These are phyloP conservation scores for Sarcodon sp. DNA, from an alignment of 768 basidiomycete genomes.

Conservation along the genomic window DNA sequence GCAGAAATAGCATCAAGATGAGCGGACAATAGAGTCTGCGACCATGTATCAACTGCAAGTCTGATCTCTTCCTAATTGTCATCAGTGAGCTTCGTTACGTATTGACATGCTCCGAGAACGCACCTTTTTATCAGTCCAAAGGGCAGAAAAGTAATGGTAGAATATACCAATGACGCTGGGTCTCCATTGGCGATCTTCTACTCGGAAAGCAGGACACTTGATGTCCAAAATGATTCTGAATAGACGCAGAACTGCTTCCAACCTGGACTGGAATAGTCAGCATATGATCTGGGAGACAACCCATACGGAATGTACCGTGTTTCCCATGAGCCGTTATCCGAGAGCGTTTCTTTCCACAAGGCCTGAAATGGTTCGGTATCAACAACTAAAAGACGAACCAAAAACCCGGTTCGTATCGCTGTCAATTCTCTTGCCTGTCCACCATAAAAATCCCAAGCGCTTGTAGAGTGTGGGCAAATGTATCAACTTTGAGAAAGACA, in stretches of 20 bases:
- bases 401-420: slow-evolving; percentile 36
- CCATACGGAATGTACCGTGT: slow-evolving; percentile 24
- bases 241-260: slow-evolving; percentile 37
- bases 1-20: slow-evolving; percentile 53
- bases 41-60: slow-evolving; percentile 40
- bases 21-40: slow-evolving; percentile 46
- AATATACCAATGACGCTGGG: slow-evolving; percentile 48
- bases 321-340: slow-evolving; percentile 28
- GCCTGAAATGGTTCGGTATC: slow-evolving; percentile 49
- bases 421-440: slow-evolving; percentile 45
- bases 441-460: slow-evolving; percentile 58
- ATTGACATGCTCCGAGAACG: slow-evolving; percentile 6
- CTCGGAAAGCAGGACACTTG: slow-evolving; percentile 43
- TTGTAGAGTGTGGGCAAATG: slow-evolving; percentile 11
- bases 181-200: slow-evolving; percentile 60
- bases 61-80: slow-evolving; percentile 53
- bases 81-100: background rate
- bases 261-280: slow-evolving; percentile 18
- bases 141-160: slow-evolving; percentile 39
- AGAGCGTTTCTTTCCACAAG: slow-evolving; percentile 29
- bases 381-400: slow-evolving; percentile 48
- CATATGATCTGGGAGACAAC: slow-evolving; percentile 2
- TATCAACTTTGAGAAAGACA: background rate
- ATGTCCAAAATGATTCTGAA: slow-evolving; percentile 59
- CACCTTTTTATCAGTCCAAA: slow-evolving; percentile 57